A percentile compares a stretch with the other conserved stretches of the same genome.
These are phyloP conservation scores for Eutypella sp. DNA, from an alignment of 2,329 filamentous ascomycete species.

Conservation along the genomic window DNA sequence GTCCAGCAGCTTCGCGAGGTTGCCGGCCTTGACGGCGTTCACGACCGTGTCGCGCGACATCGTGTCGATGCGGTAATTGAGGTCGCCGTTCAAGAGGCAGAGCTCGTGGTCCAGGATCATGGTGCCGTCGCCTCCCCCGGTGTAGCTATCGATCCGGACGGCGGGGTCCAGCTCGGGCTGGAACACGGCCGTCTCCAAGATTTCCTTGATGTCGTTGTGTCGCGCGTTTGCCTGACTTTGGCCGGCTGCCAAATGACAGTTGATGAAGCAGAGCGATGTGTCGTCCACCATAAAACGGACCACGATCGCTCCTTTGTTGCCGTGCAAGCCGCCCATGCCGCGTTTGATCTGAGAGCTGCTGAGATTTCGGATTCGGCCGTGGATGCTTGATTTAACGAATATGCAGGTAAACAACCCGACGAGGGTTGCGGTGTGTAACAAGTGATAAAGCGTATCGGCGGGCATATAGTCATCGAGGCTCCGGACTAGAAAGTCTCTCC, in stretches of 20 bases:
- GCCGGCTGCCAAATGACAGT: constrained; percentile 93
- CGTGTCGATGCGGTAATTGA: constrained; percentile 97
- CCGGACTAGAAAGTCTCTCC: constrained; percentile 83
- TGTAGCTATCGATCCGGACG: constrained; percentile 70
- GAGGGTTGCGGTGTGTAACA: constrained; percentile 83
- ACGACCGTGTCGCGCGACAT: constrained; percentile 94
- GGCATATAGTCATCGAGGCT: constrained; percentile 81
- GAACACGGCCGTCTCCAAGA: constrained; percentile 76
- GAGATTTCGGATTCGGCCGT: constrained; percentile 71
- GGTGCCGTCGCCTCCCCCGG: constrained; percentile 87
- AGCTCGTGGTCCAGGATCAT: constrained; percentile 97
- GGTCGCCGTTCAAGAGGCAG: constrained; percentile 91
- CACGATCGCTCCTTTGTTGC: constrained; percentile 92
- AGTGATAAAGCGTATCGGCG: constrained; percentile 69
- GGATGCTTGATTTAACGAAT: constrained; percentile 79
- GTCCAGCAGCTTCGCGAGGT: constrained; percentile 81
- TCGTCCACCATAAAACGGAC: constrained; percentile 93
- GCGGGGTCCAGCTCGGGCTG: constrained; percentile 64
- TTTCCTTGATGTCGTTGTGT: constrained; percentile 87
- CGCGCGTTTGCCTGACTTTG: constrained; percentile 86
- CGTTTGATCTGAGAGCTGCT: constrained; percentile 84
- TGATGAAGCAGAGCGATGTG: constrained; percentile 91
- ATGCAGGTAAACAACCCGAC: constrained; percentile 95
- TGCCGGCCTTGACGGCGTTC: constrained; percentile 73
- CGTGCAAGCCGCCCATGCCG: constrained; percentile 90